phyloP scores from a whole-genome alignment of 768 basidiomycete species.

The Rhizopogon vesiculosus region DNA sequence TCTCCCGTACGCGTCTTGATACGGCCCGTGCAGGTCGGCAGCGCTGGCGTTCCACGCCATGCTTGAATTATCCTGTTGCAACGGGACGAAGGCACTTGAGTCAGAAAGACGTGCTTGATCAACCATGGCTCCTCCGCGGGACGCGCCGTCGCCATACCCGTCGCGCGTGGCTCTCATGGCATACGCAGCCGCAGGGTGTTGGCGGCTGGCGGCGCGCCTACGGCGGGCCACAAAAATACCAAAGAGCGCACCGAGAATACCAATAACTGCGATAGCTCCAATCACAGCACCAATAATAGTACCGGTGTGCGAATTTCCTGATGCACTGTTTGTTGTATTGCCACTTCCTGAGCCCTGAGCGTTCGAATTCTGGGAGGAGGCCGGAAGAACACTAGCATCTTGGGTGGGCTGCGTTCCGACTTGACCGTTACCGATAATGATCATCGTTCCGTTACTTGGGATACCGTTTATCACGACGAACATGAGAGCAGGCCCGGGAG shows the following conservation, averaged over 20 bases:
- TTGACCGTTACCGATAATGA: slow-evolving; percentile 76
- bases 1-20: slow-evolving; percentile 23
- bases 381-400: slow-evolving; percentile 15
- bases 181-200: slow-evolving; percentile 28
- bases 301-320: slow-evolving; percentile 15
- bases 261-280: slow-evolving; percentile 25
- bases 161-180: slow-evolving; percentile 31
- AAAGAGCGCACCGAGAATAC: slow-evolving; percentile 23
- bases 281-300: slow-evolving; percentile 24
- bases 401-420: slow-evolving; percentile 65
- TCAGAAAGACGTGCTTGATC: slow-evolving; percentile 42
- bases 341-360: slow-evolving; percentile 31
- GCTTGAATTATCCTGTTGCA: slow-evolving; percentile 57
- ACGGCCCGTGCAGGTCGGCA: slow-evolving; percentile 37
- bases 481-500: slow-evolving; percentile 83
- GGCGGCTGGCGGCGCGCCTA: slow-evolving; percentile 36
- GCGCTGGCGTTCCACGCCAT: slow-evolving; percentile 57
- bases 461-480: slow-evolving; percentile 84
- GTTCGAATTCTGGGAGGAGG: slow-evolving; percentile 38
- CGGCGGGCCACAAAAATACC: slow-evolving; percentile 51
- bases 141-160: slow-evolving; percentile 9
- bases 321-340: slow-evolving; percentile 8
- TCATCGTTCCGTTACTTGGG: slow-evolving; percentile 71
- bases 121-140: slow-evolving; percentile 15
- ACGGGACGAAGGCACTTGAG: slow-evolving; percentile 68